Conservation (phyloP, 2,329 filamentous ascomycete genomes). For the Aspergillus clavatus region DNA sequence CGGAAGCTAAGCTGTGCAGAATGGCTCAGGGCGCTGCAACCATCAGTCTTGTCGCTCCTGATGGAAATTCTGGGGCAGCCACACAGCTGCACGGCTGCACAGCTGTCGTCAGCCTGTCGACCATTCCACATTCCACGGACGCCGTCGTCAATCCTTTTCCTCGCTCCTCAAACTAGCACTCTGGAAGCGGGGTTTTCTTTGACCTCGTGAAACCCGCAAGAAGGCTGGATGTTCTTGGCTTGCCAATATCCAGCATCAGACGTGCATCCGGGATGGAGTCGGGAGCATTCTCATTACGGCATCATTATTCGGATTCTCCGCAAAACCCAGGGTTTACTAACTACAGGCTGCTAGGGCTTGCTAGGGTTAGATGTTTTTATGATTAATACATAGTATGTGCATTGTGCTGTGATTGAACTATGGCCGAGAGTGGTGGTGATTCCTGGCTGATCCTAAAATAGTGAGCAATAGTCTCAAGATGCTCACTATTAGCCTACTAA, state of each 20-base stretch:
- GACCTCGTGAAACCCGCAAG: conserved; percentile 7
- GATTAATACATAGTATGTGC: too few species aligned
- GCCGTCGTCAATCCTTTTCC: neutral
- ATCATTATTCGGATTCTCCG: conserved; percentile 14
- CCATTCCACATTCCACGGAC: too few species aligned
- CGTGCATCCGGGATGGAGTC: conserved; percentile 10
- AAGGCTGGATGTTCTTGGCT: conserved; percentile 11
- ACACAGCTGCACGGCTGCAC: conserved; percentile 3
- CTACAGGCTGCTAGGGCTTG: neutral
- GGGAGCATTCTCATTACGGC: conserved; percentile 20
- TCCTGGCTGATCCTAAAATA: neutral
- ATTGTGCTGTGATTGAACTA: too few species aligned
- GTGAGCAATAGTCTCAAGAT: too few species aligned
- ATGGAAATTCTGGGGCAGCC: conserved; percentile 4
- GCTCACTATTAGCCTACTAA: too few species aligned
- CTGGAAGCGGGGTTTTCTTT: conserved; percentile 13
- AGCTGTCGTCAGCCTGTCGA: too few species aligned
- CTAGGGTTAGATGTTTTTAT: neutral
- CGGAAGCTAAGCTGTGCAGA: neutral
- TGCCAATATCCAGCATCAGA: conserved; percentile 6
- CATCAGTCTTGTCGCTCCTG: conserved; percentile 9
- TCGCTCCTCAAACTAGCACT: neutral
- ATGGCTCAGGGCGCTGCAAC: conserved; percentile 10
- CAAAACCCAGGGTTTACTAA: conserved; percentile 8
- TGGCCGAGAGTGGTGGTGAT: too few species aligned